Evolutionary conservation across 2,329 filamentous ascomycete genomes (phyloP), one percentile per base, ranked within the genome.

Genomic region (Sporothrix variecibatus): DNA sequence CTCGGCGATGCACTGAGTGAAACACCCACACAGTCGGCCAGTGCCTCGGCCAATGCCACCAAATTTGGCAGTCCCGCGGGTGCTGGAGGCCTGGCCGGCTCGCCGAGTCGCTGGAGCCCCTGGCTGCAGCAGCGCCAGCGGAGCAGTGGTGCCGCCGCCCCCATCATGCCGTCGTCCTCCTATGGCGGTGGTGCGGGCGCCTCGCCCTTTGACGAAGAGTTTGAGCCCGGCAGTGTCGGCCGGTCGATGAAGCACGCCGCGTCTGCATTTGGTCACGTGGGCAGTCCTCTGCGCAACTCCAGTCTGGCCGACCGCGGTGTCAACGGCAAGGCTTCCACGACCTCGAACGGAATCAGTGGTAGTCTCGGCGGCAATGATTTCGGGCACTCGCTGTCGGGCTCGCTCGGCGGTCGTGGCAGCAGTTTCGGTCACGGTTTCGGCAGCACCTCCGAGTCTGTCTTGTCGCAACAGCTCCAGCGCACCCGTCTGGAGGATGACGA

Each of bases 231-330:
- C 56, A 78, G 77, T 68, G 75, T 76, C 72, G 78, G 77, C 78
- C 81, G 79, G 64, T 78, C 81, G 11, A 81, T 84, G 76, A 85
- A 84, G 77, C 82, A 86, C 74, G 82, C 82, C 8, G 81, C 83
- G 3, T 90, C 89, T n/a, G 87, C 85, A 3, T 91, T 91, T 79
- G 90, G 90, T 8, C 90, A 92, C 77, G 90, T 92, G 49, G 90
- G 90, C 26, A 91, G 89, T 76, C 90, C 90, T 20, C 83, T 92
- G 74, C 87, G 90, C 23, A 91, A 90, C 79, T 91, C 89, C 9
- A 87, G 87, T 62, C 84, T 92, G 9, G 88, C 88, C 51, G 86
- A 88, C 78, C 82, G 83, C 20, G 38, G n/a, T 8, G 6, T 43
- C 8, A 40, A 43, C 31, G 60, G 23, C 9, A 28, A 17, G 34